Evolutionary conservation across 768 basidiomycete genomes (phyloP).

Genomic region (Termitomyces sp.): DNA sequence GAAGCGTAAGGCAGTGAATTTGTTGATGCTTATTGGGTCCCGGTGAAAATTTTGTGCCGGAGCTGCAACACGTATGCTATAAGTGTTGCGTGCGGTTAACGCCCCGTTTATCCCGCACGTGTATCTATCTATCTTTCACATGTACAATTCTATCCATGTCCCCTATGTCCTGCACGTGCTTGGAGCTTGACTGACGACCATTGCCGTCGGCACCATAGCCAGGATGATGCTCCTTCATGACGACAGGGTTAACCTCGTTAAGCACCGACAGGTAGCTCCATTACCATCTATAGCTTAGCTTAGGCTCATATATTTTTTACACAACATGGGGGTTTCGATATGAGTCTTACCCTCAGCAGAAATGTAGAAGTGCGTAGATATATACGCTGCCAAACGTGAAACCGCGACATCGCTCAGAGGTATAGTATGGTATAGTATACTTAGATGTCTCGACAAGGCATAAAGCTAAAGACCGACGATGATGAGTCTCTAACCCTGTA

Average conservation of each 20-base stretch:
- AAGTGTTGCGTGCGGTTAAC: neutral
- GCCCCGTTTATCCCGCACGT: neutral
- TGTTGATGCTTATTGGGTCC: neutral
- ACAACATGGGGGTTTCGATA: neutral
- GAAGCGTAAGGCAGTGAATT: conserved; percentile 2
- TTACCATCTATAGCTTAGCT: neutral
- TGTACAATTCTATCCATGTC: neutral
- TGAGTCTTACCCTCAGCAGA: neutral
- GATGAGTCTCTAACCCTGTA: neutral
- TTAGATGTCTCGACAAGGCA: neutral
- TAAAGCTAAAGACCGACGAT: neutral
- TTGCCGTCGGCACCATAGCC: too few species aligned
- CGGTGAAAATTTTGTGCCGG: neutral
- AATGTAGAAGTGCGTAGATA: neutral
- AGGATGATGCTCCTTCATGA: neutral
- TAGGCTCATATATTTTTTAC: neutral
- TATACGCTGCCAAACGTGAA: neutral
- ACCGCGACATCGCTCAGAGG: neutral
- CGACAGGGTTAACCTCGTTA: neutral
- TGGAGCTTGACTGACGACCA: neutral
- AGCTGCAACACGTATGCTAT: neutral
- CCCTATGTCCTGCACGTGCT: too few species aligned
- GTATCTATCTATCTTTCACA: neutral
- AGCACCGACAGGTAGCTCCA: too few species aligned
- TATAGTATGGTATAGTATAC: neutral